Evolutionary conservation across 352 stramenopile species (phyloP), one percentile per base, ranked within the genome.

Genomic region (Plasmopara viticola): DNA sequence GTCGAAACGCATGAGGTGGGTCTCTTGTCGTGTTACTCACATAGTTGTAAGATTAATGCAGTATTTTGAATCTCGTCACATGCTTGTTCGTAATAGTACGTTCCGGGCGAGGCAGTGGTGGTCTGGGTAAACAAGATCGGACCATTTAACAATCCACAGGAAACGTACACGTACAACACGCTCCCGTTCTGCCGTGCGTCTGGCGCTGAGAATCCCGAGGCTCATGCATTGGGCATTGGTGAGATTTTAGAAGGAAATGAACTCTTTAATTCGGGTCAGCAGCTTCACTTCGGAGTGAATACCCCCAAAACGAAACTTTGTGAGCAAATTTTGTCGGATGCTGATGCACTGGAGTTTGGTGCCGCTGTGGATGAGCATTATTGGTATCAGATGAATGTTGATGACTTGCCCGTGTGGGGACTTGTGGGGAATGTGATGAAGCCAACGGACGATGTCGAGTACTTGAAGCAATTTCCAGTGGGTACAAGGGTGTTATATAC

Each of bases 81-180:
- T 41, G 31, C 10, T 17, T 43, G 34, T 50, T 40, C 1, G 20
- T 59, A 53, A 15, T 50, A 91, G 81, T 95, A 95, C 41, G 48
- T 68, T 2, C 52, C 63, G 20, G 67, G 70, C n/a, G 82, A 95
- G 47, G 72, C 87, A 40, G 87, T 97, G 0, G 70, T 94, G 15
- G 74, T 98, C n/a, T 98, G 92, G 92, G 91, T 98, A 25, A 98
- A 98, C 70, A 98, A 98, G 74, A 96, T 99, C 53, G 86, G 96
- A 2, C 91, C 94, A 46, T 98, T 97, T 70, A 94, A 98, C 70
- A 98, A 98, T 61, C 90, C 94, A 34, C 95, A 99, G 78, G 97
- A 99, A 81, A 98, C 96, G 41, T 99, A 99, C 72, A 95, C 96
- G 66, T 99, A 99, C 85, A 99, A 98, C 71, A 92, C 75, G 46